Conservation (phyloP, 768 basidiomycete genomes). For the Xerocomellus amylosporus region DNA sequence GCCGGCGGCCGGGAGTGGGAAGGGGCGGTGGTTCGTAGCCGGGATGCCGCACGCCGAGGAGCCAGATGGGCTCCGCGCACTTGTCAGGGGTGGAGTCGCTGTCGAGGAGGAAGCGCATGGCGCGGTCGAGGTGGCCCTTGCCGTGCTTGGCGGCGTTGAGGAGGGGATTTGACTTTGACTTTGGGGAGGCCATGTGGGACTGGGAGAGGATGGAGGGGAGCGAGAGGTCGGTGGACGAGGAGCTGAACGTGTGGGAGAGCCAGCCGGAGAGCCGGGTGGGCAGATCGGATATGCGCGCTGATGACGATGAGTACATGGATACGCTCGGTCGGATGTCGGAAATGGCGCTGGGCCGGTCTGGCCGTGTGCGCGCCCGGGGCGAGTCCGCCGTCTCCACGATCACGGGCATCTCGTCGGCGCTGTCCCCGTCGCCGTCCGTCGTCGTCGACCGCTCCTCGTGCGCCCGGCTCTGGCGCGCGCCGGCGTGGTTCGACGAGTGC, state of each 20-base stretch:
- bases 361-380: conserved; percentile 53
- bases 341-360: conserved; percentile 52
- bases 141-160: conserved; percentile 70
- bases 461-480: conserved; percentile 32
- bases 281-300: conserved; percentile 59
- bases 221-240: conserved; percentile 69
- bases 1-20: conserved; percentile 34
- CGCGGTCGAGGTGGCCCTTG: conserved; percentile 76
- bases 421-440: conserved; percentile 28
- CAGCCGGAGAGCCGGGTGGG: conserved; percentile 76
- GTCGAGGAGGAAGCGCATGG: conserved; percentile 88
- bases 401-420: conserved; percentile 54
- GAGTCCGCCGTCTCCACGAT: conserved; percentile 62
- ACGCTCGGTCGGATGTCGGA: conserved; percentile 43
- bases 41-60: conserved; percentile 79
- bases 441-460: conserved; percentile 22
- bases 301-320: conserved; percentile 46
- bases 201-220: conserved; percentile 59
- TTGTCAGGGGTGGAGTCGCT: conserved; percentile 83
- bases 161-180: conserved; percentile 48
- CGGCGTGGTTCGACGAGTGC: conserved; percentile 22
- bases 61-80: conserved; percentile 82
- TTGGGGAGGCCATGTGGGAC: conserved; percentile 42
- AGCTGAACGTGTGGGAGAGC: conserved; percentile 75
- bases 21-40: conserved; percentile 56